phyloP scores from a whole-genome alignment of 148 eudicot genomes.

The Silene latifolia region DNA sequence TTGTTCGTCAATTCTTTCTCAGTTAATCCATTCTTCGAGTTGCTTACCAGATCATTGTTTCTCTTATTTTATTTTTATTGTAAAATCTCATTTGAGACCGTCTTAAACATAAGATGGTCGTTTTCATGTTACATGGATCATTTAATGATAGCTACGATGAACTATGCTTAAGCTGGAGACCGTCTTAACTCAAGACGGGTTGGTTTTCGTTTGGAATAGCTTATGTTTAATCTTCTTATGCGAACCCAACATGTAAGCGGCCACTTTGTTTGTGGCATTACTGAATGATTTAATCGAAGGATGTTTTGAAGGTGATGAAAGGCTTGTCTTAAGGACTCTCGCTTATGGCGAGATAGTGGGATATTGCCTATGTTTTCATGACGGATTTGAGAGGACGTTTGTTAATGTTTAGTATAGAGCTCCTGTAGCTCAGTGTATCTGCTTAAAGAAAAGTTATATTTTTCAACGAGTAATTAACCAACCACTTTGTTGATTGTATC shows the following conservation, averaged over 20 bases:
- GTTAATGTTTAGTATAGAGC: background rate
- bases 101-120: background rate
- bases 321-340: background rate
- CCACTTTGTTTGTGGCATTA: background rate
- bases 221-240: background rate
- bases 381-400: background rate
- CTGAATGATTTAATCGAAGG: too few relatives aligned
- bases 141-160: too few relatives aligned
- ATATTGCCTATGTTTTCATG: background rate
- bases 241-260: background rate
- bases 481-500: too few relatives aligned
- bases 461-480: background rate
- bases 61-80: background rate
- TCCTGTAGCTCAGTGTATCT: background rate
- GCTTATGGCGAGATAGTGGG: background rate
- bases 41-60: conserved; percentile 29
- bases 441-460: background rate
- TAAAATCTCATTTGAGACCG: background rate
- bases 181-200: background rate
- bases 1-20: too few relatives aligned
- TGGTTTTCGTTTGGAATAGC: background rate
- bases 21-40: conserved; percentile 19
- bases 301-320: too few relatives aligned
- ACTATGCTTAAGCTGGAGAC: too few relatives aligned
- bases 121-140: too few relatives aligned